Conservation (phyloP, 805 yeast species). For the Lachancea quebecensis region DNA sequence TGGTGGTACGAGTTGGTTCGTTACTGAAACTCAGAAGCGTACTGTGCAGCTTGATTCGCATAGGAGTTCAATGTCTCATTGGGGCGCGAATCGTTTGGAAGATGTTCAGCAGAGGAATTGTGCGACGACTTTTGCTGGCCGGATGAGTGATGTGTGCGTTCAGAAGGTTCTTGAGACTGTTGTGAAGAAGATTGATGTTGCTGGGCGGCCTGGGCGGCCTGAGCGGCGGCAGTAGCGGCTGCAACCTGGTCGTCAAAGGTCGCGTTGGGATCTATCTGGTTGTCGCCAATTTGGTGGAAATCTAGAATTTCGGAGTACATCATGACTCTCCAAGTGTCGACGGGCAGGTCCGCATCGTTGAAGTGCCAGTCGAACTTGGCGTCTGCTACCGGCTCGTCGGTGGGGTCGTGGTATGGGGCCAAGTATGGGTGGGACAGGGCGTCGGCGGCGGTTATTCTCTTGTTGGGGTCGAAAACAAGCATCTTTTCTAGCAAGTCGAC, state of each 20-base stretch:
- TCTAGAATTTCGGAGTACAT: conserved; percentile 96
- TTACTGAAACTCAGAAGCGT: conserved; percentile 29
- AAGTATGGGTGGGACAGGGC: conserved; percentile 86
- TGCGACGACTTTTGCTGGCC: conserved; percentile 2
- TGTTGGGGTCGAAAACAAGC: conserved; percentile 92
- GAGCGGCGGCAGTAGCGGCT: conserved; percentile 33
- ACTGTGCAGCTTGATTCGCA: conserved; percentile 31
- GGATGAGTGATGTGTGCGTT: background rate
- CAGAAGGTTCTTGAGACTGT: background rate
- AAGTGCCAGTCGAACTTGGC: conserved; percentile 96
- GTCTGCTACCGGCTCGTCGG: conserved; percentile 93
- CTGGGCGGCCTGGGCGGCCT: conserved; percentile 29
- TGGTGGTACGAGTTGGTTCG: background rate
- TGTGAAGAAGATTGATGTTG: conserved; percentile 12
- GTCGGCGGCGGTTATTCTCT: conserved; percentile 87
- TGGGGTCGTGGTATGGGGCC: conserved; percentile 93
- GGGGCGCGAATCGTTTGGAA: conserved; percentile 6
- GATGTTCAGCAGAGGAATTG: background rate
- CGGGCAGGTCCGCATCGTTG: conserved; percentile 95
- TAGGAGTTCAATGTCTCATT: conserved; percentile 23
- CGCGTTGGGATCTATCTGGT: conserved; percentile 30
- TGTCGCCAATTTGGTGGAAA: conserved; percentile 80
- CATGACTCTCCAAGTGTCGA: conserved; percentile 98
- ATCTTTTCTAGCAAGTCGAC: conserved; percentile 80
- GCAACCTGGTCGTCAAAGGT: conserved; percentile 34